Percentiles rank a stretch among this genome's conserved stretches.
Evolutionary conservation across 169 alveolate species (phyloP).

Genomic region (Plasmodium yoelii): DNA sequence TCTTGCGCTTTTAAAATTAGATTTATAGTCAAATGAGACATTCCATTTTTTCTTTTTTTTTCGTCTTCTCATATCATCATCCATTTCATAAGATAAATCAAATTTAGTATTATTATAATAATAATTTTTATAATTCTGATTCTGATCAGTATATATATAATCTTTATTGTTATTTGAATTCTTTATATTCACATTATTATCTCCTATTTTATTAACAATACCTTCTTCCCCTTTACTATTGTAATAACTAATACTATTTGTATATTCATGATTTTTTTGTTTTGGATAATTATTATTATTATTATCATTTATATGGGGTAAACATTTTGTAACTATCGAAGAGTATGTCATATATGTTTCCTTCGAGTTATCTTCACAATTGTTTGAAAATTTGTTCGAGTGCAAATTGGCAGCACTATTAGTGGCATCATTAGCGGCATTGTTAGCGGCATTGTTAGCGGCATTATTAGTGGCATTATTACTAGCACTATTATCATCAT

Average conservation of each 20-base stretch:
- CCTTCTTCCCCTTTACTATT: not conserved
- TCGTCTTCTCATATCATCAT: slow-evolving; percentile 15
- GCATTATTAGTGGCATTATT: no score
- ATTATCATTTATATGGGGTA: no score
- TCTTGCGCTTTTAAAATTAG: slow-evolving; percentile 47
- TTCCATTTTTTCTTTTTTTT: slow-evolving; percentile 41
- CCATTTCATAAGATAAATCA: slow-evolving; percentile 58
- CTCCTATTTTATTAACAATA: no score
- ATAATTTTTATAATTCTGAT: slow-evolving; percentile 49
- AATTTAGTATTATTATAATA: slow-evolving; percentile 55
- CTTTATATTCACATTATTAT: not conserved
- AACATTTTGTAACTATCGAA: no score
- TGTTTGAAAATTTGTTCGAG: no score
- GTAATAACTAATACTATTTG: not conserved
- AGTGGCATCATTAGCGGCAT: no score
- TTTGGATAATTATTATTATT: no score
- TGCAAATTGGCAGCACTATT: no score
- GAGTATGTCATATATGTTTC: no score
- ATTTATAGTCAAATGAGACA: slow-evolving; percentile 9
- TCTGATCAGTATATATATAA: slow-evolving; percentile 18
- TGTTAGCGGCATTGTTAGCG: no score
- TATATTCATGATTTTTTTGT: not conserved
- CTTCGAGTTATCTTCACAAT: no score
- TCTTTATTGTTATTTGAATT: not conserved
- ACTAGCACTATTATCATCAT: no score